Base-by-base conservation (phyloP, 1,284 basidiomycete genomes). In the Tilletia walkeri region DNA sequence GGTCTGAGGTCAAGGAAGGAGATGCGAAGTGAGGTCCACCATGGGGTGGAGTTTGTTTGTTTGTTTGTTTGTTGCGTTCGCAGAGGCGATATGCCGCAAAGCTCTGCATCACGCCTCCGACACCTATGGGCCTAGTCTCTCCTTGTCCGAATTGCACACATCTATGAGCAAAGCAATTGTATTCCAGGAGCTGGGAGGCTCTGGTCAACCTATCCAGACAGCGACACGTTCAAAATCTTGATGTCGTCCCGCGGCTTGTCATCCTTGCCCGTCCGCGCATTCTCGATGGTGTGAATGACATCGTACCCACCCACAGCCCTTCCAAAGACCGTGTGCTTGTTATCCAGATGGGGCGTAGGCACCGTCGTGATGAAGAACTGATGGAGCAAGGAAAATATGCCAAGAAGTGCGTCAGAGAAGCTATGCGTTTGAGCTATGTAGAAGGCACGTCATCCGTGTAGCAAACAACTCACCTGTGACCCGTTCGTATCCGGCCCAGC, bases 331-430 rank as follows among this genome's bases (percentile, higher is more conserved):
- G 87, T 87, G 75, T 88, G 88, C 80, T 88, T 88, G 71, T 86
- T 84, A 73, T 88, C 87, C 68, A 99, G 86, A 94, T 94, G 97
- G 6, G 94, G 93, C 4, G 93, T 93, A 12, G 95, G 91, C 1
- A 91, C 94, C 2, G 94, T 97, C 2, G 96, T 99, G 83, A 99
- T 95, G 86, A 99, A 99, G 87, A 99, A 99, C 84, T 99, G 91
- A 1, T 36, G 63, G 45, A 10, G 36, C 56, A 48, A 50, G 24
- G 56, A 1, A 61, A 61, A 30, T 2, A 30, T 30, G 2, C 24
- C 24, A 30, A 30, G 24, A 30, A 2, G 24, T 30, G 24, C 24
- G 24, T 30, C 24, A 30, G 24, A 1, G 24, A 30, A 30, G 2
- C 24, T 30, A 1, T 14, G 1, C 41, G 41, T 45, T 7, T 45